phyloP scores from a whole-genome alignment of 352 stramenopile species.

The Lagenidium giganteum region DNA sequence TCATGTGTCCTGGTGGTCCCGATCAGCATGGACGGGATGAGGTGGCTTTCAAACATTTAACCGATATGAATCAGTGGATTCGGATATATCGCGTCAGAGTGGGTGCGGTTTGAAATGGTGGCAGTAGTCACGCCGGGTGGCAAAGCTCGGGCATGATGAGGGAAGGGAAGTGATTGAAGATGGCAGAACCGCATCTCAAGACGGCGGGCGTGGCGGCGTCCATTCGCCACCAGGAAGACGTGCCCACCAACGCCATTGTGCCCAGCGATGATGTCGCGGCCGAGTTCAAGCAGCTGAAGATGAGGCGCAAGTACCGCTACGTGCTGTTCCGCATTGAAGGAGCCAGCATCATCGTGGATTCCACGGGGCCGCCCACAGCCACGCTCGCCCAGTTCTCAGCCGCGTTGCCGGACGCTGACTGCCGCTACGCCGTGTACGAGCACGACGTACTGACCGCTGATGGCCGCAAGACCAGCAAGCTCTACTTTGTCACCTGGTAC shows the following conservation, averaged over 20 bases:
- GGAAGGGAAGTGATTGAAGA: no score
- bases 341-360: constrained; percentile 60
- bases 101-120: no score
- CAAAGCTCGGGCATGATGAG: no score
- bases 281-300: constrained; percentile 87
- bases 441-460: constrained; percentile 74
- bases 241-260: constrained; percentile 63
- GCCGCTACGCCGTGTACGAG: constrained; percentile 85
- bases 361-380: constrained; percentile 35
- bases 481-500: constrained; percentile 85
- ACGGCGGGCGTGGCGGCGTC: constrained; percentile 73
- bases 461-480: constrained; percentile 81
- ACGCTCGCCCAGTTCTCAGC: constrained; percentile 49
- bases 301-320: constrained; percentile 83
- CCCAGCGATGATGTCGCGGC: constrained; percentile 46
- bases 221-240: constrained; percentile 72
- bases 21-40: no score
- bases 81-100: no score
- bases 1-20: no score
- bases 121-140: background rate
- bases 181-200: constrained; percentile 84
- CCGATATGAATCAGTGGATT: no score
- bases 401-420: constrained; percentile 75
- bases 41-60: no score
- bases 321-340: constrained; percentile 81